A percentile compares a stretch with the other conserved stretches of the same genome.
Evolutionary conservation across 441 rosid genomes (phyloP).

Genomic region (Pelargonium myrrhifolium): DNA sequence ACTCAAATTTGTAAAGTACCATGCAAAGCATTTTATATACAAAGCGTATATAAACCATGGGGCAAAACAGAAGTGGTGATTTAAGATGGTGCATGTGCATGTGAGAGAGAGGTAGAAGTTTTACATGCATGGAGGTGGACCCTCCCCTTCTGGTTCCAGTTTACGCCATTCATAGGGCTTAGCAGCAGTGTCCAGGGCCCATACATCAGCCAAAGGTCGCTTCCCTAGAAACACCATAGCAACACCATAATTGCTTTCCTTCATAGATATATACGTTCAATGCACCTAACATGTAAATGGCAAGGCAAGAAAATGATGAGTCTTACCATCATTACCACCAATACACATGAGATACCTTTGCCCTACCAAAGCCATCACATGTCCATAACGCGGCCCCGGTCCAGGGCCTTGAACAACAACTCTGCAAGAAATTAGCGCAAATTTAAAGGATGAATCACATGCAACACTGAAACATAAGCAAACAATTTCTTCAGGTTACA

Average conservation of each 20-base stretch:
- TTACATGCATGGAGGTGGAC: conserved; percentile 99
- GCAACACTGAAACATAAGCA: conserved; percentile 13
- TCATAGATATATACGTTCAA: background rate
- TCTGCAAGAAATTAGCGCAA: conserved; percentile 37
- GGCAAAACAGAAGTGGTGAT: background rate
- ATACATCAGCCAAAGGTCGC: conserved; percentile 95
- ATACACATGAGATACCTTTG: conserved; percentile 91
- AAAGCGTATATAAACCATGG: background rate
- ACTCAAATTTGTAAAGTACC: background rate
- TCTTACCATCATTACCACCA: conserved; percentile 85
- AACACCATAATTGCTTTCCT: background rate
- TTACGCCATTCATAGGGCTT: conserved; percentile 99
- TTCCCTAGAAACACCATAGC: conserved; percentile 47
- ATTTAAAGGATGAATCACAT: conserved; percentile 15
- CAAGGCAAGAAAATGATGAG: conserved; percentile 8
- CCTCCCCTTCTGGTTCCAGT: conserved; percentile 99
- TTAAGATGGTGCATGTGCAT: conserved; percentile 2
- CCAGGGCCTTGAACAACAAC: conserved; percentile 99
- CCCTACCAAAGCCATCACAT: conserved; percentile 99
- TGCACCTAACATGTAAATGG: conserved; percentile 14
- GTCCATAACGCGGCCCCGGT: conserved; percentile 99
- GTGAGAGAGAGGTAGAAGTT: conserved; percentile 16
- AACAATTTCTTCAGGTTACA: conserved; percentile 13
- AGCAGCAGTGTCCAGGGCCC: conserved; percentile 99
- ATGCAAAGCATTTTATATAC: background rate